Percentiles rank a stretch among this genome's conserved stretches.
phyloP scores from a whole-genome alignment of 2,329 filamentous ascomycete species.

The Microthyrium microscopicum region DNA sequence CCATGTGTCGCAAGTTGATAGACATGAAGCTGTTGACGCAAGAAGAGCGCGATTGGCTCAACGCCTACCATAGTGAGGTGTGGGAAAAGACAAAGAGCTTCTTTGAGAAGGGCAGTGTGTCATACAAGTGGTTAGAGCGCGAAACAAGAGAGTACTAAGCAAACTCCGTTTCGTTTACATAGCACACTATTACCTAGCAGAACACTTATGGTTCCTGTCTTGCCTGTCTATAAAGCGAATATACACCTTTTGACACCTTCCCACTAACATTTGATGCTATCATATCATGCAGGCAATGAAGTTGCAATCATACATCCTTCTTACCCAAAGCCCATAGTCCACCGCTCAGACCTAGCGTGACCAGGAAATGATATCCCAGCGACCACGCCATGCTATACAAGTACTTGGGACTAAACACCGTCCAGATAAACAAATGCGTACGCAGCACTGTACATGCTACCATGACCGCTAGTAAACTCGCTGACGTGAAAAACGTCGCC shows the following conservation, averaged over 20 bases:
- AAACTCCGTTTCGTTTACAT: too few relatives aligned
- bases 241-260: too few relatives aligned
- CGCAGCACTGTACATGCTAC: conserved; percentile 67
- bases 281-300: too few relatives aligned
- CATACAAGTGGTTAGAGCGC: conserved; percentile 65
- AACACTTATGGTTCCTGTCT: too few relatives aligned
- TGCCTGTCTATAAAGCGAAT: too few relatives aligned
- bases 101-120: conserved; percentile 56
- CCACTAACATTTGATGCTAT: too few relatives aligned
- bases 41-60: conserved; percentile 70
- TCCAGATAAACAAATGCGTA: conserved; percentile 95
- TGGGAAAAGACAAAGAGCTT: conserved; percentile 62
- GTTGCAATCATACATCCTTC: not conserved
- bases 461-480: conserved; percentile 61
- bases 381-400: conserved; percentile 85
- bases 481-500: conserved; percentile 54
- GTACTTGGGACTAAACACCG: conserved; percentile 94
- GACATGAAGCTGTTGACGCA: conserved; percentile 55
- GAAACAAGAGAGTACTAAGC: too few relatives aligned
- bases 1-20: conserved; percentile 79
- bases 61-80: conserved; percentile 69
- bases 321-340: conserved; percentile 5
- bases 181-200: too few relatives aligned
- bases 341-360: conserved; percentile 3
- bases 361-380: conserved; percentile 50